These are phyloP conservation scores for Mycena sanguinolenta DNA, from an alignment of 768 basidiomycete genomes.

Conservation along the genomic window DNA sequence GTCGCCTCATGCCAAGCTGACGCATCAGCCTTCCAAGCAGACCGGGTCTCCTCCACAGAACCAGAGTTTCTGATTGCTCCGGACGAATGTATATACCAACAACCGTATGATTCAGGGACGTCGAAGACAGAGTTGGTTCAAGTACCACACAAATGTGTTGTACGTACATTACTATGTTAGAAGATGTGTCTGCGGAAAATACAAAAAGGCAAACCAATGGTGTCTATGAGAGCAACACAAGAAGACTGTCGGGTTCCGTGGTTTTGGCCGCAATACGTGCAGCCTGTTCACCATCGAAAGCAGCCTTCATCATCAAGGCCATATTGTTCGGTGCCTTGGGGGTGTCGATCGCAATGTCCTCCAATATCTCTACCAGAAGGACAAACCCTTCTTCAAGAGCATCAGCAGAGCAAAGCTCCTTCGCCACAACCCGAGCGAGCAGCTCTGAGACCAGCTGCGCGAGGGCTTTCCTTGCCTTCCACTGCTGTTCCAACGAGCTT, in stretches of 20 bases:
- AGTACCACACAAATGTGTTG: no score
- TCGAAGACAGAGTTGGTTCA: no score
- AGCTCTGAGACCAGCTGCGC: conserved; percentile 83
- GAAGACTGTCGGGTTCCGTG: conserved; percentile 69
- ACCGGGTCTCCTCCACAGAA: no score
- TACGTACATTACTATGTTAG: no score
- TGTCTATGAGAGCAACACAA: conserved; percentile 69
- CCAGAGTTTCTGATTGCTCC: no score
- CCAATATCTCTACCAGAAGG: conserved; percentile 79
- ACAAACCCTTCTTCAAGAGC: conserved; percentile 83
- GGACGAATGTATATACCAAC: no score
- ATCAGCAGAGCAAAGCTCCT: conserved; percentile 68
- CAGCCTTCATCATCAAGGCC: conserved; percentile 80
- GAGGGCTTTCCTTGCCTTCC: conserved; percentile 85
- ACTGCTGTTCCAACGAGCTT: conserved; percentile 81
- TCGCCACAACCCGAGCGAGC: conserved; percentile 72
- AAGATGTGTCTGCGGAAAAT: no score
- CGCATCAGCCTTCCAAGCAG: no score
- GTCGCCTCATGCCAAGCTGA: no score
- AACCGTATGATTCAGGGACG: no score
- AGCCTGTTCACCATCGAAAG: conserved; percentile 73
- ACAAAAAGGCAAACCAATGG: conserved; percentile 44
- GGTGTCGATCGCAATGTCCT: conserved; percentile 91
- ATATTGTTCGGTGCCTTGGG: conserved; percentile 87
- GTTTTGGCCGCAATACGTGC: conserved; percentile 73